Conservation (phyloP, 306 rosid genomes). For the Glycine soja region DNA sequence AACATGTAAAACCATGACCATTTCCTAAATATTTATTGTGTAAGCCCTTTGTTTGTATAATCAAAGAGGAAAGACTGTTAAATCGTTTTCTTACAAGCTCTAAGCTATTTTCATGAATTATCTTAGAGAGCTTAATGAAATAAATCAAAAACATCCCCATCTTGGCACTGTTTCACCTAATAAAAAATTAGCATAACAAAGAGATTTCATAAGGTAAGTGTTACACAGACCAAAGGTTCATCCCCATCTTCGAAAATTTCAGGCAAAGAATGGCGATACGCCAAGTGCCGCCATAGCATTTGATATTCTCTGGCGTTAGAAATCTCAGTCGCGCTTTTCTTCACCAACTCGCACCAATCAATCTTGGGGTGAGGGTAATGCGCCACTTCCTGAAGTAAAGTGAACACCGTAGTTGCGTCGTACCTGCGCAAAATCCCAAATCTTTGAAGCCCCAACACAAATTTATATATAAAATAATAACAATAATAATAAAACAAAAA, state of each 20-base stretch:
- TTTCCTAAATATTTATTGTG: too few species aligned
- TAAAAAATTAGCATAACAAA: not conserved
- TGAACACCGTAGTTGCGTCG: conserved; percentile 58
- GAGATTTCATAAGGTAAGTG: not conserved
- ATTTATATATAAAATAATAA: not conserved
- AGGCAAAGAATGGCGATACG: conserved; percentile 62
- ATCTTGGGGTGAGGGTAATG: conserved; percentile 56
- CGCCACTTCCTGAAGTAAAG: conserved; percentile 77
- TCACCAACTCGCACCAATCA: conserved; percentile 81
- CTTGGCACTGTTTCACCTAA: not conserved
- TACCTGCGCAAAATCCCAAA: conserved; percentile 58
- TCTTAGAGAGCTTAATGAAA: too few species aligned
- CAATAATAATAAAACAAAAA: not conserved
- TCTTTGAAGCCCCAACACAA: not conserved
- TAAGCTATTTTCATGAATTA: too few species aligned
- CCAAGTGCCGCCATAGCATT: conserved; percentile 95
- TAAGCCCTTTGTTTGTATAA: not conserved
- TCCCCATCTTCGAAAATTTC: conserved; percentile 57
- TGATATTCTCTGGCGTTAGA: conserved; percentile 84
- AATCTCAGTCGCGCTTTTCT: conserved; percentile 78
- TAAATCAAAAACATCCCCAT: too few species aligned
- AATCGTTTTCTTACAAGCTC: too few species aligned
- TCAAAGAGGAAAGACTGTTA: too few species aligned
- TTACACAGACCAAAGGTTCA: conserved; percentile 67
- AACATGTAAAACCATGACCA: too few species aligned